Evolutionary conservation across 2,329 filamentous ascomycete species (phyloP).

Genomic region (Aspergillus terreus): DNA sequence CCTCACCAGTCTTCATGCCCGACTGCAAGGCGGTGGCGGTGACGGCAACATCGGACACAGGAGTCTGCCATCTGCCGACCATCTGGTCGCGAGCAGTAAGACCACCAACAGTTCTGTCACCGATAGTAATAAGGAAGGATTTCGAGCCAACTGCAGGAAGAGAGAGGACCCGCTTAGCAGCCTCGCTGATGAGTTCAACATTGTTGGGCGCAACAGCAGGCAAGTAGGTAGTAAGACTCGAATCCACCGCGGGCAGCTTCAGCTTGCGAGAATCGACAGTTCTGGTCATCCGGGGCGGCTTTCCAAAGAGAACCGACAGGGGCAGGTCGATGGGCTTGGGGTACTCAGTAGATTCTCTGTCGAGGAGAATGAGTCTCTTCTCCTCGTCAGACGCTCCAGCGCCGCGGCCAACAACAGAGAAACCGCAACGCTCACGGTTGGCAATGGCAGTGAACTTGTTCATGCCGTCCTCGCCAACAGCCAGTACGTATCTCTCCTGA

Average conservation of each 20-base stretch:
- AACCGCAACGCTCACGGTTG: conserved; percentile 83
- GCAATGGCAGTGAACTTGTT: conserved; percentile 67
- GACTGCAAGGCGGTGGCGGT: conserved; percentile 75
- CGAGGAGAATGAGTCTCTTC: conserved; percentile 73
- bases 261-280: conserved; percentile 68
- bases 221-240: conserved; percentile 64
- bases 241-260: conserved; percentile 68
- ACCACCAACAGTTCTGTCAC: conserved; percentile 86
- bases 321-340: conserved; percentile 83
- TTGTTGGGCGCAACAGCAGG: conserved; percentile 50
- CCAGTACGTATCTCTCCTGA: conserved; percentile 91
- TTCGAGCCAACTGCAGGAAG: conserved; percentile 94
- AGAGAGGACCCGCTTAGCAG: conserved; percentile 74
- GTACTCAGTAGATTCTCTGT: conserved; percentile 70
- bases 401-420: conserved; percentile 83
- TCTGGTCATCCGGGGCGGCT: conserved; percentile 75
- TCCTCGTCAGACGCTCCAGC: conserved; percentile 61
- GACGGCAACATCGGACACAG: conserved; percentile 89
- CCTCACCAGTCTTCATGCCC: conserved; percentile 76
- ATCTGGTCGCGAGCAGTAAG: conserved; percentile 88
- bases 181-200: conserved; percentile 57
- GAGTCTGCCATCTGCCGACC: conserved; percentile 93
- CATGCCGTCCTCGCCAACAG: conserved; percentile 75
- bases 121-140: conserved; percentile 95
- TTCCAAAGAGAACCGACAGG: conserved; percentile 84